These are phyloP conservation scores for Thraustochytrium striatum DNA, from an alignment of 352 stramenopile species.

Conservation along the genomic window DNA sequence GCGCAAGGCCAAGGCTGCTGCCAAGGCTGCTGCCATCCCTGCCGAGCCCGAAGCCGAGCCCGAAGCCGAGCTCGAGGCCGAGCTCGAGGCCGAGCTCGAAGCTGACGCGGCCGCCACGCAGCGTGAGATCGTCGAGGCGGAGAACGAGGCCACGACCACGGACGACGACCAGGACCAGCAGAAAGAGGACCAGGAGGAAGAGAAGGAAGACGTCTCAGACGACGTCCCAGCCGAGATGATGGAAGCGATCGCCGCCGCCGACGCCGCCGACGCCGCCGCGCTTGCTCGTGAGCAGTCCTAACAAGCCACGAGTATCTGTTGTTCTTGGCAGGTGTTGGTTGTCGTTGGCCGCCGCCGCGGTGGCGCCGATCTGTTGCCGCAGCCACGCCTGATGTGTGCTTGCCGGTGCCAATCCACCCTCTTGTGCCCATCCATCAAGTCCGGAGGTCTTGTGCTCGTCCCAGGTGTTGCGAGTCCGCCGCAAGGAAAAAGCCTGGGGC, in stretches of 20 bases:
- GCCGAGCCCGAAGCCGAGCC: background rate
- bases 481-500: too few species aligned
- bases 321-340: background rate
- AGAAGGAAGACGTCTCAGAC: too few species aligned
- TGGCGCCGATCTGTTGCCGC: background rate
- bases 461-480: too few species aligned
- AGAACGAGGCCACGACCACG: background rate
- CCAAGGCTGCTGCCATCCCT: background rate
- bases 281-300: background rate
- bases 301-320: background rate
- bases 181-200: background rate
- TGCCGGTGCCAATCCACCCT: too few species aligned
- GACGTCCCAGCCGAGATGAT: background rate
- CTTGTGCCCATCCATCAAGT: too few species aligned
- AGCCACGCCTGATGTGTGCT: background rate
- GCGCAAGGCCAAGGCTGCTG: background rate
- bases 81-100: background rate
- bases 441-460: too few species aligned
- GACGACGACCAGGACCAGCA: background rate
- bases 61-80: background rate
- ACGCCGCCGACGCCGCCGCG: background rate
- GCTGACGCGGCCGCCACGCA: background rate
- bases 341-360: background rate
- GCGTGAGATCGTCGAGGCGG: background rate
- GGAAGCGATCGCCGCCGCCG: background rate